Evolutionary conservation across 257 asterid genomes (phyloP), one percentile per base, ranked within the genome.

Genomic region (Primulina tabacum): DNA sequence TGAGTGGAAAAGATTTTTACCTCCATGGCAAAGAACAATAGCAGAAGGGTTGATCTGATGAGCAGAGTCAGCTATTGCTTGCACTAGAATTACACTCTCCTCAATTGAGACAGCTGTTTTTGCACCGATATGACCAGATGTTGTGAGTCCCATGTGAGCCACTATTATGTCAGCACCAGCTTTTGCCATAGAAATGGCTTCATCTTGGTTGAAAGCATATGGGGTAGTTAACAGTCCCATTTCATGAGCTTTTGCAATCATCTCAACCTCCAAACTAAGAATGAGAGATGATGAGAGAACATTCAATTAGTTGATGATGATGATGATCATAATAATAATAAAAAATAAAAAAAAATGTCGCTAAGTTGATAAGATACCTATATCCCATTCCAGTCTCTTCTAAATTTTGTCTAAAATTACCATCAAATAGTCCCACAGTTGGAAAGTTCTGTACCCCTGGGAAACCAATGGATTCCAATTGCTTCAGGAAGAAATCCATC

Each of bases 301-400:
- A 62, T 68, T 47, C 2, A 8, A 29, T 72, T n/a, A 14, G 24
- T 24, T 24, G 26, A 24, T 24, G 26, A 24, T 24, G 1, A 24
- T 24, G 26, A 24, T 24, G 14, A 14, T 24, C 24, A 32, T 53
- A 16, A 34, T 18, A 33, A 63, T 17, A n/a, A n/a, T n/a, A n/a
- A n/a, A n/a, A n/a, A n/a, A n/a, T n/a, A 28, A 32, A 30, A 60
- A 14, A 56, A 16, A 12, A 30, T 28, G 24, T 34, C 60, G 33
- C 21, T 14, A 43, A 62, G 26, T 38, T 6, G 21, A 35, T 16
- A 65, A 16, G 47, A 50, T 86, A 90, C 98, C 90, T 79, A 59
- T 89, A 93, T 61, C 99, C 99, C 97, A 93, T 93, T 72, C 96
- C 99, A 4, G 97, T 93, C 87, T 90, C 97, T 82, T 93, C 97